These are phyloP conservation scores for Gaeumannomyces tritici DNA, from an alignment of 2,329 filamentous ascomycete genomes.

Conservation along the genomic window DNA sequence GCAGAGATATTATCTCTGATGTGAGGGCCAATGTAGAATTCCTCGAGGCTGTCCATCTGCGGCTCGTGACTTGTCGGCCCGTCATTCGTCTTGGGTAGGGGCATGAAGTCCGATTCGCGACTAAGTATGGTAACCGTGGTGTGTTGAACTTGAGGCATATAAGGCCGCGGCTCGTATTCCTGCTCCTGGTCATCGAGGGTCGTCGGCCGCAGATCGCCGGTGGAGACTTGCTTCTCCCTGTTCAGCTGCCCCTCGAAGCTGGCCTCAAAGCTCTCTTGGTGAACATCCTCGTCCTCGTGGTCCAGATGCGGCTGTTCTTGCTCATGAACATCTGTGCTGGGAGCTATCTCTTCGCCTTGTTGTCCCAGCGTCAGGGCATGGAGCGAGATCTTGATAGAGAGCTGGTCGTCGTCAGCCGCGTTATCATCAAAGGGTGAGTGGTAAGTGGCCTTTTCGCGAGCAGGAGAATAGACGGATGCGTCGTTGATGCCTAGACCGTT, in stretches of 20 bases:
- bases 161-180: conserved; percentile 30
- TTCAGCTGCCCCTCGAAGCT: conserved; percentile 7
- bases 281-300: neutral
- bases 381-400: conserved; percentile 30
- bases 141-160: conserved; percentile 25
- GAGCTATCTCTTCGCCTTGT: neutral
- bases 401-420: conserved; percentile 21
- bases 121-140: conserved; percentile 41
- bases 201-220: neutral
- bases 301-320: neutral
- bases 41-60: conserved; percentile 17
- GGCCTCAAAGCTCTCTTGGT: conserved; percentile 4
- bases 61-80: conserved; percentile 6
- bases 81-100: conserved; percentile 3
- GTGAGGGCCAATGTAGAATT: conserved; percentile 20
- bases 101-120: conserved; percentile 29
- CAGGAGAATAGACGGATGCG: conserved; percentile 2
- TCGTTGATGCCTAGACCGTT: neutral
- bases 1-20: conserved; percentile 22
- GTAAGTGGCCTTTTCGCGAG: conserved; percentile 29
- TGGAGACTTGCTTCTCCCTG: neutral
- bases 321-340: neutral
- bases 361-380: conserved; percentile 16
- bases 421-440: conserved; percentile 42
- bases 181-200: neutral